Conservation (phyloP, 495 filamentous ascomycete species). For the Neurospora pannonica region DNA sequence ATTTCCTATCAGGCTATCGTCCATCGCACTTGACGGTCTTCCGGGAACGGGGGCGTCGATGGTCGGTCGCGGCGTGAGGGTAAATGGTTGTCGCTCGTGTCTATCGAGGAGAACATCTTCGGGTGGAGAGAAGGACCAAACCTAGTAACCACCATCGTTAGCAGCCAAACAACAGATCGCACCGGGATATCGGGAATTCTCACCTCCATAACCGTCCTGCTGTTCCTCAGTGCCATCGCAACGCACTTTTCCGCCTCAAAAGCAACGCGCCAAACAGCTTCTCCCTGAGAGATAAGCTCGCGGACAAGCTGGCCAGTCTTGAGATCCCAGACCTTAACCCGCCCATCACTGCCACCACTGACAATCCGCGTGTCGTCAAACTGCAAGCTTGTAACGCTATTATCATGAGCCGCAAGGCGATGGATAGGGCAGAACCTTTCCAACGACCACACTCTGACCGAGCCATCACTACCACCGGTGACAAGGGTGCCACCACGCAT, state of each 20-base stretch:
- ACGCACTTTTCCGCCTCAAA: constrained; percentile 98
- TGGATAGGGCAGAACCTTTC: constrained; percentile 84
- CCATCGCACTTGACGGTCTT: constrained; percentile 32
- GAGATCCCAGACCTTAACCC: constrained; percentile 96
- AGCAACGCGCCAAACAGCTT: constrained; percentile 94
- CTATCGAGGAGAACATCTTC: constrained; percentile 51
- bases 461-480: constrained; percentile 92
- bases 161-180: not conserved
- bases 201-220: constrained; percentile 95
- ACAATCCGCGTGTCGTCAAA: constrained; percentile 94
- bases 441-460: constrained; percentile 90
- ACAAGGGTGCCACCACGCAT: constrained; percentile 91
- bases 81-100: constrained; percentile 24
- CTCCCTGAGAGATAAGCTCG: constrained; percentile 79
- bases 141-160: constrained; percentile 37
- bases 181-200: constrained; percentile 18
- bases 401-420: constrained; percentile 93
- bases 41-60: constrained; percentile 27
- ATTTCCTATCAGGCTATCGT: constrained; percentile 18
- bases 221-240: constrained; percentile 77
- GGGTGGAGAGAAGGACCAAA: constrained; percentile 86
- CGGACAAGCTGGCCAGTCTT: constrained; percentile 83
- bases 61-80: constrained; percentile 24
- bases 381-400: constrained; percentile 93
- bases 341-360: constrained; percentile 87